phyloP scores from a whole-genome alignment of 1,139 yeast species.

The Maudiozyma humilis region DNA sequence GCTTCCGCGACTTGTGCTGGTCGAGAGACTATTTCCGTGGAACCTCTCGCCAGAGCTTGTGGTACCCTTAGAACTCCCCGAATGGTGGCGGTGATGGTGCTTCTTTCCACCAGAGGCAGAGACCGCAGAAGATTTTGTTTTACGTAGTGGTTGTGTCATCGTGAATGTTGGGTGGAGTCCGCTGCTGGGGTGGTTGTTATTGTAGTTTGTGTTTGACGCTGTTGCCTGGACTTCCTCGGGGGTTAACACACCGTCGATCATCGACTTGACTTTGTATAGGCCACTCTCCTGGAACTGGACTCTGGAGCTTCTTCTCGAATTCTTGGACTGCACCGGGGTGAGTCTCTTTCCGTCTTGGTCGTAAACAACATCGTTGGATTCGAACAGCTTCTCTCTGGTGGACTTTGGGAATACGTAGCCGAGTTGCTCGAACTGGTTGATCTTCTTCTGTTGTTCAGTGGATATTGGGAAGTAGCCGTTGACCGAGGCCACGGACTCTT shows the following conservation, averaged over 20 bases:
- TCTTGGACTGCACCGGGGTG: conserved; percentile 15
- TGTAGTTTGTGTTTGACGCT: neutral
- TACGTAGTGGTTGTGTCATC: conserved; percentile 12
- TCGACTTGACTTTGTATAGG: conserved; percentile 33
- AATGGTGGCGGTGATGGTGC: conserved; percentile 4
- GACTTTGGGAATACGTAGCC: conserved; percentile 29
- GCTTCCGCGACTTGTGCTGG: conserved; percentile 3
- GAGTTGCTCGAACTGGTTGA: conserved; percentile 22
- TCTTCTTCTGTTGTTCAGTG: conserved; percentile 19
- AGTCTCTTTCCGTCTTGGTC: conserved; percentile 16
- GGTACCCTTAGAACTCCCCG: neutral
- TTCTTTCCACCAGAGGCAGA: neutral
- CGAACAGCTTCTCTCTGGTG: conserved; percentile 16
- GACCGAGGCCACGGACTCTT: conserved; percentile 19
- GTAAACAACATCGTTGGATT: conserved; percentile 9
- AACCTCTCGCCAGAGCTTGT: neutral
- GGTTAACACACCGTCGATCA: conserved; percentile 20
- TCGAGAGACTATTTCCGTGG: neutral
- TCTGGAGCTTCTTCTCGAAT: conserved; percentile 27
- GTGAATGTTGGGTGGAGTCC: neutral
- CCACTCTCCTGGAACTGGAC: conserved; percentile 21
- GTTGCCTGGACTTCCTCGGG: conserved; percentile 1
- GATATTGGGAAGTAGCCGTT: conserved; percentile 24
- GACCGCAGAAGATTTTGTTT: conserved; percentile 16
- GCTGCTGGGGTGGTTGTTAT: neutral